Conservation (phyloP, 495 filamentous ascomycete species). For the Tuber umbilicatum region DNA sequence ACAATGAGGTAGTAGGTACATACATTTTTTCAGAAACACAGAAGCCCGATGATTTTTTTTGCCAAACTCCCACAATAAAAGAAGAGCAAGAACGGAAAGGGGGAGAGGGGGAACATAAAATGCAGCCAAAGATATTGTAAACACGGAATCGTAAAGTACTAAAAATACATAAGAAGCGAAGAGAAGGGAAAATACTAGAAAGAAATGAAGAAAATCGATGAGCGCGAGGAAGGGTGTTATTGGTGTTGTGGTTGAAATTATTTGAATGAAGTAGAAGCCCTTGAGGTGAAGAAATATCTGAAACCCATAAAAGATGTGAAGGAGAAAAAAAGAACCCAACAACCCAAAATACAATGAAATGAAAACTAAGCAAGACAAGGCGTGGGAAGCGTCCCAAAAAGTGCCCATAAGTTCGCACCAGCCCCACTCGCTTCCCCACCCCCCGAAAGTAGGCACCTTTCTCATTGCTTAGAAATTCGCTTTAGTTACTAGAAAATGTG, state of each 20-base stretch:
- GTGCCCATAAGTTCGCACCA: background rate
- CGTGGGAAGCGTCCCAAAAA: background rate
- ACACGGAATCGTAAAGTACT: background rate
- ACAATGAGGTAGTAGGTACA: constrained; percentile 2
- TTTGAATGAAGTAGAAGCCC: background rate
- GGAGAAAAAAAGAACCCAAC: background rate
- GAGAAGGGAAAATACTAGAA: background rate
- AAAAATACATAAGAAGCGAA: constrained; percentile 6
- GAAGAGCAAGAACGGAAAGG: background rate
- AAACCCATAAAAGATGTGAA: background rate
- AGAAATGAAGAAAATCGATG: background rate
- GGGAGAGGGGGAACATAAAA: background rate
- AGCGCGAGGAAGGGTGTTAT: background rate
- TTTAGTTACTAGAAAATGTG: background rate
- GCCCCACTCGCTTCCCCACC: constrained; percentile 7
- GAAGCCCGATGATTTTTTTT: constrained; percentile 3
- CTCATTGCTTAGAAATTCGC: background rate
- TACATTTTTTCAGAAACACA: constrained; percentile 4
- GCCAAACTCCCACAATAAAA: constrained; percentile 2
- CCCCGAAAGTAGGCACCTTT: constrained; percentile 6
- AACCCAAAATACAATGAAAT: background rate
- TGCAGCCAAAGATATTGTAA: background rate
- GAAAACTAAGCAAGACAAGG: background rate
- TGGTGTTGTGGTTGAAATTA: background rate
- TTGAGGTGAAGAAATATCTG: background rate